These are phyloP conservation scores for Penicillium samsonianum DNA, from an alignment of 495 filamentous ascomycete species.

Conservation along the genomic window DNA sequence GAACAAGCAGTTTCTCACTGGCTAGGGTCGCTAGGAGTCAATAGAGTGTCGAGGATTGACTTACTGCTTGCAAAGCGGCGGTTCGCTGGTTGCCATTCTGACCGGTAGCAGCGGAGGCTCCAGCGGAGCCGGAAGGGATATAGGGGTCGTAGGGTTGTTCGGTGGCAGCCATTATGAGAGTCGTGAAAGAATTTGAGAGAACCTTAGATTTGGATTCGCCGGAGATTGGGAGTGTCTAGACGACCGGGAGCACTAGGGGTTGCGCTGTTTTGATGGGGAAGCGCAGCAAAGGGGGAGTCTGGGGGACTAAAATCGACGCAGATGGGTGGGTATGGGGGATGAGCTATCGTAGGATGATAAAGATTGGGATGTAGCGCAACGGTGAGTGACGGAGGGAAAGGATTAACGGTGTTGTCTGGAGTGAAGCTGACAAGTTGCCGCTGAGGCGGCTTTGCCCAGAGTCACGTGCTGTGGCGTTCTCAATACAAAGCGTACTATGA, in stretches of 20 bases:
- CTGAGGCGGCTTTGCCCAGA: constrained; percentile 25
- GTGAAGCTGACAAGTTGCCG: constrained; percentile 44
- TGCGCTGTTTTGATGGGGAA: constrained; percentile 23
- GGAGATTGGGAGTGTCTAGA: constrained; percentile 14
- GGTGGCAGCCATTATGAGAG: constrained; percentile 58
- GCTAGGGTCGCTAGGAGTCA: not conserved
- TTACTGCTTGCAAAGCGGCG: constrained; percentile 76
- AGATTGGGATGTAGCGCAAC: constrained; percentile 12
- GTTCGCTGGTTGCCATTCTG: constrained; percentile 65
- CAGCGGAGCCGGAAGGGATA: constrained; percentile 68
- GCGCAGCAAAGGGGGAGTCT: constrained; percentile 2
- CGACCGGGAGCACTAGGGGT: constrained; percentile 24
- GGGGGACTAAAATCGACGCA: constrained; percentile 5
- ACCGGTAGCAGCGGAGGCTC: constrained; percentile 49
- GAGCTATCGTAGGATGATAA: constrained; percentile 8
- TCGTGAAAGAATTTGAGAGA: constrained; percentile 2
- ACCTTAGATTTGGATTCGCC: constrained; percentile 19
- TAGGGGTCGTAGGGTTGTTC: constrained; percentile 89
- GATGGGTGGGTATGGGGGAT: not conserved
- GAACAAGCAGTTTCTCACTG: not conserved
- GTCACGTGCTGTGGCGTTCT: constrained; percentile 33
- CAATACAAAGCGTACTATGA: constrained; percentile 11
- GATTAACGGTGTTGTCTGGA: constrained; percentile 25
- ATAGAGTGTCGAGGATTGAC: constrained; percentile 29
- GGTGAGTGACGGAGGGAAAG: constrained; percentile 17